These are phyloP conservation scores for Hepatocystis sp. DNA, from an alignment of 169 alveolate species.

Conservation along the genomic window DNA sequence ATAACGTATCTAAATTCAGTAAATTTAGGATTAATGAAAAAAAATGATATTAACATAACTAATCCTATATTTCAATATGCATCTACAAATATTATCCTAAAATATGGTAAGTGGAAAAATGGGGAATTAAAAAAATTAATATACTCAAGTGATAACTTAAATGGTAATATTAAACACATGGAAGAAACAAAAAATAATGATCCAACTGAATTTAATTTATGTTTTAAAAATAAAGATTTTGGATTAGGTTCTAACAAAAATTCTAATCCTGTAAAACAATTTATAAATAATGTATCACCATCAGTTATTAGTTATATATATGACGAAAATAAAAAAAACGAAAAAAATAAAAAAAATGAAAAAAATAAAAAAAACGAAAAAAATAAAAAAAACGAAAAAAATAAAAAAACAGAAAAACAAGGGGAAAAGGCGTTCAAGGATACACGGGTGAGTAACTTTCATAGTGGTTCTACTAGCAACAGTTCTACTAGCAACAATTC, in stretches of 20 bases:
- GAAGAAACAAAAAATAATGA: neutral
- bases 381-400: no score
- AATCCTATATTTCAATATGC: constrained; percentile 35
- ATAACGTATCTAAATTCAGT: constrained; percentile 19
- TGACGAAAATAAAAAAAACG: neutral
- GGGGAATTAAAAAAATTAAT: constrained; percentile 54
- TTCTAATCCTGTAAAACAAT: constrained; percentile 6
- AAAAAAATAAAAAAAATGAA: neutral
- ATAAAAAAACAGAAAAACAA: no score
- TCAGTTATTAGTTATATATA: constrained; percentile 7
- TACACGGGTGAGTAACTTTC: no score
- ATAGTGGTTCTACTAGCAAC: no score
- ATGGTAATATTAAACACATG: neutral
- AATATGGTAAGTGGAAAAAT: constrained; percentile 62
- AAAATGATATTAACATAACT: constrained; percentile 23
- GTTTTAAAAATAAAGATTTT: neutral
- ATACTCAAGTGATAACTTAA: constrained; percentile 13
- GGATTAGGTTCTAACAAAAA: neutral
- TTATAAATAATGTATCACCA: constrained; percentile 16
- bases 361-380: neutral
- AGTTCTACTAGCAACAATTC: no score
- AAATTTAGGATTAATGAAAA: constrained; percentile 30
- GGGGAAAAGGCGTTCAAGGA: no score
- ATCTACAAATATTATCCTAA: constrained; percentile 45
- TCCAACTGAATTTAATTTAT: neutral